A percentile compares a stretch with the other conserved stretches of the same genome.
Conservation (phyloP, 495 filamentous ascomycete genomes). For the Hypoxylon lienhwacheense region DNA sequence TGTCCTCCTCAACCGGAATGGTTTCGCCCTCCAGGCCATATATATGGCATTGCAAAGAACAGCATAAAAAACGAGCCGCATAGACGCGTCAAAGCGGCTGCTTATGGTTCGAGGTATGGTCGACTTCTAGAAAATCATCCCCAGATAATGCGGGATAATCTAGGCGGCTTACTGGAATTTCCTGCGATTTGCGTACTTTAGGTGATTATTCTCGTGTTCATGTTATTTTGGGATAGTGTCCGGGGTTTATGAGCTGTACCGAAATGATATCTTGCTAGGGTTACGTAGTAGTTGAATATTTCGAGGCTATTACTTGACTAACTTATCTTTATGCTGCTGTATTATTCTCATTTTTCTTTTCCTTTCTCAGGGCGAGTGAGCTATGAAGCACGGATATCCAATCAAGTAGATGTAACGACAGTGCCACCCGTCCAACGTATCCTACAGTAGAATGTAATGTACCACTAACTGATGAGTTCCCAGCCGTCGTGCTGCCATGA, state of each 20-base stretch:
- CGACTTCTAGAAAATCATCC: slow-evolving; percentile 25
- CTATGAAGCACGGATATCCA: slow-evolving; percentile 26
- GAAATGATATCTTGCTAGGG: slow-evolving; percentile 14
- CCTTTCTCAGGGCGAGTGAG: slow-evolving; percentile 5
- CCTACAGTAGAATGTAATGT: slow-evolving; percentile 16
- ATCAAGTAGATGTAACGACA: slow-evolving; percentile 39
- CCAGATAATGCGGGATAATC: slow-evolving; percentile 7
- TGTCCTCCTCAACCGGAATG: too few species aligned
- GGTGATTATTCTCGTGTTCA: slow-evolving; percentile 23
- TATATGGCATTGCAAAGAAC: not conserved
- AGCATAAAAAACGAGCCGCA: slow-evolving; percentile 1
- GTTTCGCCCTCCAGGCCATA: not conserved
- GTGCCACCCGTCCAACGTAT: slow-evolving; percentile 32
- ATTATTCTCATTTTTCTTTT: slow-evolving; percentile 10
- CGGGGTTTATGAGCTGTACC: slow-evolving; percentile 17
- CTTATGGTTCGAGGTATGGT: slow-evolving; percentile 1
- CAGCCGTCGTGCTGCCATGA: slow-evolving; percentile 16
- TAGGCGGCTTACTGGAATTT: too few species aligned
- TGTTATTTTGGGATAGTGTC: slow-evolving; percentile 23
- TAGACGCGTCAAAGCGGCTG: slow-evolving; percentile 12
- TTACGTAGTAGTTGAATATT: slow-evolving; percentile 25
- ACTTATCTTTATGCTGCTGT: slow-evolving; percentile 8
- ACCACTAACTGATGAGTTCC: not conserved
- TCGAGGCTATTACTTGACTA: too few species aligned
- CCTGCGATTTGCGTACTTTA: too few species aligned